These are phyloP conservation scores for Postia placenta DNA, from an alignment of 768 basidiomycete species.

Conservation along the genomic window DNA sequence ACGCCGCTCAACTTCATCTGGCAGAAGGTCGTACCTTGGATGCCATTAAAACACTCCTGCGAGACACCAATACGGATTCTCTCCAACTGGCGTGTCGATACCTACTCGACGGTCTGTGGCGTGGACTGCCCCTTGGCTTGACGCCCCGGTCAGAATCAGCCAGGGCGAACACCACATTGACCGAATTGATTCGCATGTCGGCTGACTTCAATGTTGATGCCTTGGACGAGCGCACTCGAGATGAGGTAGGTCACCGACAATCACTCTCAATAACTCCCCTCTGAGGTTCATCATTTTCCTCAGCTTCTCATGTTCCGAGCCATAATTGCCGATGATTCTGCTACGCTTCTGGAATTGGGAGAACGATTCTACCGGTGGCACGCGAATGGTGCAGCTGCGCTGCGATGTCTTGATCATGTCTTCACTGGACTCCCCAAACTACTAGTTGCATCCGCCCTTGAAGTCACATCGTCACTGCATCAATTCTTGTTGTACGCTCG, in stretches of 20 bases:
- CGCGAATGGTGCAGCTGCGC: slow-evolving; percentile 26
- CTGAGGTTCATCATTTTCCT: background rate
- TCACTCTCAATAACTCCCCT: background rate
- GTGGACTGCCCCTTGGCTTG: slow-evolving; percentile 34
- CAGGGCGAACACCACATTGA: background rate
- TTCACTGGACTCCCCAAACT: background rate
- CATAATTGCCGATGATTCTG: slow-evolving; percentile 20
- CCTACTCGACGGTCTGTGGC: slow-evolving; percentile 42
- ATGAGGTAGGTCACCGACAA: slow-evolving; percentile 8
- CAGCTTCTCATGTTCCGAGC: slow-evolving; percentile 31
- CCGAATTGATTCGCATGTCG: background rate
- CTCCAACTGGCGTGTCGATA: slow-evolving; percentile 30
- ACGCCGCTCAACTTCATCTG: slow-evolving; percentile 49
- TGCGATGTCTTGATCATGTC: slow-evolving; percentile 1
- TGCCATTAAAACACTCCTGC: slow-evolving; percentile 41
- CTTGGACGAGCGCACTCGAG: background rate
- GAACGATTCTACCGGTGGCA: slow-evolving; percentile 21
- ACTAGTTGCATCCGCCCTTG: background rate
- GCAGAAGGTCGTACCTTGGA: slow-evolving; percentile 39
- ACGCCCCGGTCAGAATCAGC: background rate
- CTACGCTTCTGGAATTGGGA: slow-evolving; percentile 27
- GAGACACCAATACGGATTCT: slow-evolving; percentile 26
- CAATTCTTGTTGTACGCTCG: background rate
- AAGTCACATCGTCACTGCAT: background rate
- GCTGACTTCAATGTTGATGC: background rate